Base-by-base conservation (phyloP, 2,329 filamentous ascomycete genomes). In the Pseudocercospora musae region DNA sequence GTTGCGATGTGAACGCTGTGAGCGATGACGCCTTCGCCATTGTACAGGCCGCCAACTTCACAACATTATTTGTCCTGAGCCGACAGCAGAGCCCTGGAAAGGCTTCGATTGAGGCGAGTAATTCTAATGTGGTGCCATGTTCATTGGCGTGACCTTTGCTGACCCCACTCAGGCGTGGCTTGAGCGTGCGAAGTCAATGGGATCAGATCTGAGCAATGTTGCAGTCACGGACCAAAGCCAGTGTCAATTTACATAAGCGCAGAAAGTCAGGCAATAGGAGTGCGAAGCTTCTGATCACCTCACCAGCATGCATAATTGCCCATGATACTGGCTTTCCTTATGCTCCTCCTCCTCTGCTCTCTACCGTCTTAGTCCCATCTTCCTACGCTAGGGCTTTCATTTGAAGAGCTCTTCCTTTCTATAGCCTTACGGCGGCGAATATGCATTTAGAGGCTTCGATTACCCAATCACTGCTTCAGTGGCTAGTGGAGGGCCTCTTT, bases 11-110 rank as follows among this genome's bases (percentile, higher is more conserved):
- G 1, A 25, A 49, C 27, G 63, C 49, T 40, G 62, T 58, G 23
- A 59, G 59, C 44, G 58, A 59, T n/a, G 60, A 62, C 20, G 62
- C 65, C 11, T 69, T 65, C 37, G 67, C 67, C 11, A 68, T 69
- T 60, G 67, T 69, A 55, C 67, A 69, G 27, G 46, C 64, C 18
- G 57, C 25, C 27, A 67, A 68, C 57, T 68, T 68, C 60, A 62
- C 66, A 5, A 69, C 66, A 2, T 57, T 69, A 20, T 69, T 68
- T 53, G 37, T 69, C 52, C 59, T 69, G 52, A 69, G 66, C 42
- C 57, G 67, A 33, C 59, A 68, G 37, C 66, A 65, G 25, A 62
- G 62, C n/a, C 66, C 66, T 10, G 50, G 55, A 0, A 63, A 68
- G 20, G 59, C 63, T 18, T 61, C 58, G 29, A 62, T 69, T 56